Percentiles rank a stretch among this genome's conserved stretches.
Evolutionary conservation across 257 asterid genomes (phyloP).

Genomic region (Plantago elongata): DNA sequence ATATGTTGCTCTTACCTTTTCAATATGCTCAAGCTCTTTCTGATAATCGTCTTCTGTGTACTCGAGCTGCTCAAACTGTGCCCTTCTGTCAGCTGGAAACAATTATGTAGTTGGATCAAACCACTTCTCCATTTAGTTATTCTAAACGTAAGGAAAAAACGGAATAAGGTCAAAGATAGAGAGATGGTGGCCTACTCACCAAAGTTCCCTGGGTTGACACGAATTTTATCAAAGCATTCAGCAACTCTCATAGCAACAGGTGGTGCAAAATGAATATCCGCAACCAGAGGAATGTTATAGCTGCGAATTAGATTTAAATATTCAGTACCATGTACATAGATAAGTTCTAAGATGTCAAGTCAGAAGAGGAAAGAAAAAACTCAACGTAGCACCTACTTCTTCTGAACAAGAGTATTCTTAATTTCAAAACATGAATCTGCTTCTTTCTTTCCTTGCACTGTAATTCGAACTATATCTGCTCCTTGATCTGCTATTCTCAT

Average conservation of each 20-base stretch:
- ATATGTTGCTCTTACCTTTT: conserved; percentile 50
- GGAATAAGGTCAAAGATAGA: background rate
- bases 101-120: conserved; percentile 17
- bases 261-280: conserved; percentile 98
- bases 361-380: background rate
- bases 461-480: conserved; percentile 93
- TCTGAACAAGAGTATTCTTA: conserved; percentile 83
- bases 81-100: conserved; percentile 95
- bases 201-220: conserved; percentile 97
- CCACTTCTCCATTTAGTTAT: background rate
- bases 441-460: conserved; percentile 98
- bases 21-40: conserved; percentile 95
- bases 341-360: conserved; percentile 15
- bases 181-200: conserved; percentile 44
- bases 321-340: conserved; percentile 19
- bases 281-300: conserved; percentile 89
- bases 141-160: background rate
- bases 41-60: conserved; percentile 96
- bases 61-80: conserved; percentile 90
- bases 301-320: conserved; percentile 32
- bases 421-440: conserved; percentile 96
- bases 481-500: conserved; percentile 96
- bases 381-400: conserved; percentile 53
- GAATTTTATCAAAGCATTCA: conserved; percentile 96
- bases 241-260: conserved; percentile 91